A percentile compares a stretch with the other conserved stretches of the same genome.
These are phyloP conservation scores for Elongisporangium undulatum DNA, from an alignment of 352 stramenopile genomes.

Conservation along the genomic window DNA sequence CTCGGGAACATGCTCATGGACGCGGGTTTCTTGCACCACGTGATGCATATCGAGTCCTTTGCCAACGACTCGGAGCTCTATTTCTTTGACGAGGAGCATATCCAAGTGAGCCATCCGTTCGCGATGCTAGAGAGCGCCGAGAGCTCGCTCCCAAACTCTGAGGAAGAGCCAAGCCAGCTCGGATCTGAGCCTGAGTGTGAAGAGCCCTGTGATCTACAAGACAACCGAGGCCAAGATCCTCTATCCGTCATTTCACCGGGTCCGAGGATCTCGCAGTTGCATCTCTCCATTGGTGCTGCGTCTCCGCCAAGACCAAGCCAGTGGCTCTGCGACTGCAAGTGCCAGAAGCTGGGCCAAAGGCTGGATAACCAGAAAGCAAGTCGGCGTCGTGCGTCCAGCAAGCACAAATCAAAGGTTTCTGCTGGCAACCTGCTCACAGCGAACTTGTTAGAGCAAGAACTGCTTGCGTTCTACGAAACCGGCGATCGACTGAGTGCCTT, in stretches of 20 bases:
- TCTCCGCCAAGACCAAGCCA: constrained; percentile 9
- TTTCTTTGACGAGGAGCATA: constrained; percentile 46
- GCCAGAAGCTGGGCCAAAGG: constrained; percentile 24
- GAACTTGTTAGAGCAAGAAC: constrained; percentile 22
- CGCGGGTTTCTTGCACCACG: constrained; percentile 44
- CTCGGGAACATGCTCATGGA: constrained; percentile 62
- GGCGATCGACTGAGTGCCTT: not conserved
- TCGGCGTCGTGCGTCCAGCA: constrained; percentile 23
- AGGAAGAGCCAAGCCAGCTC: not conserved
- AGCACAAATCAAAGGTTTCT: constrained; percentile 23
- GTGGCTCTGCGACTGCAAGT: constrained; percentile 14
- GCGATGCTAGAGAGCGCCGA: constrained; percentile 25
- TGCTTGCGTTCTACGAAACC: not conserved
- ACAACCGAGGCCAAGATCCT: not conserved
- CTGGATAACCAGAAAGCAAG: constrained; percentile 17
- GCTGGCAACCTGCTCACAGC: constrained; percentile 27
- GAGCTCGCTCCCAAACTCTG: constrained; percentile 9
- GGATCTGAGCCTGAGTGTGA: constrained; percentile 7
- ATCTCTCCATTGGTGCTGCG: constrained; percentile 6
- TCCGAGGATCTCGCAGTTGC: not conserved
- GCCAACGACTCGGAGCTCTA: constrained; percentile 30
- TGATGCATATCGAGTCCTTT: constrained; percentile 39
- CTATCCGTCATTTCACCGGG: not conserved
- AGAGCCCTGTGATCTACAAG: constrained; percentile 10
- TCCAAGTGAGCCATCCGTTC: constrained; percentile 32